Conservation (phyloP, 192 early-diverging fungal genomes). For the Coemansia sp. region DNA sequence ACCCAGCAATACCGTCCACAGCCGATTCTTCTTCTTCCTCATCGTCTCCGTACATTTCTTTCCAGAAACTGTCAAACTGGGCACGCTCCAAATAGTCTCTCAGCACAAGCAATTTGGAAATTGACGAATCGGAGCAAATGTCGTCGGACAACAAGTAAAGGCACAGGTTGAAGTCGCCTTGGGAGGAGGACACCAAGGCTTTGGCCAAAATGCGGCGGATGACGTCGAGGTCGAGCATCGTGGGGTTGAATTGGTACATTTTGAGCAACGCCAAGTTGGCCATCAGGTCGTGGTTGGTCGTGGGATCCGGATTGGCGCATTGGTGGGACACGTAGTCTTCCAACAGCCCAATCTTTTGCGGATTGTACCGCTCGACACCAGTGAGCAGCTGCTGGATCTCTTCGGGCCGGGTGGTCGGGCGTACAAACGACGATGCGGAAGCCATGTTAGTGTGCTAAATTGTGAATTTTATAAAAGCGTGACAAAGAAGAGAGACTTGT, state of each 20-base stretch:
- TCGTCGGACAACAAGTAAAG: constrained; percentile 82
- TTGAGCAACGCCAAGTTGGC: constrained; percentile 92
- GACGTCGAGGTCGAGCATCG: constrained; percentile 67
- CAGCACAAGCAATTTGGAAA: constrained; percentile 62
- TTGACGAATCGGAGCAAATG: constrained; percentile 49
- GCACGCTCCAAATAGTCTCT: constrained; percentile 79
- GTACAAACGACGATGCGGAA: constrained; percentile 29
- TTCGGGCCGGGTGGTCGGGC: constrained; percentile 60
- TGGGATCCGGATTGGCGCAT: constrained; percentile 66
- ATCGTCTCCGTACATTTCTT: constrained; percentile 46
- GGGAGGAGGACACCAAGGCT: constrained; percentile 78
- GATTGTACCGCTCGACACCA: constrained; percentile 89
- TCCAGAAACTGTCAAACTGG: constrained; percentile 76
- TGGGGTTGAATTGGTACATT: constrained; percentile 92
- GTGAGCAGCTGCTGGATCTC: constrained; percentile 74
- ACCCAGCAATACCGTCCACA: constrained; percentile 64
- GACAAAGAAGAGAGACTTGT: too few relatives aligned
- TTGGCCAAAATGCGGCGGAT: constrained; percentile 78
- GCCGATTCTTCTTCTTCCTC: constrained; percentile 60
- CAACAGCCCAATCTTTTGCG: constrained; percentile 77
- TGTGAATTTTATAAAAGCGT: too few relatives aligned
- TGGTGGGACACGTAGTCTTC: constrained; percentile 82
- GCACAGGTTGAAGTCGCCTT: constrained; percentile 89
- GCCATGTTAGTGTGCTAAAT: constrained; percentile 10
- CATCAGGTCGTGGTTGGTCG: constrained; percentile 73